Base-by-base conservation (phyloP, 148 eudicot genomes). In the Salicornia ramosissima region DNA sequence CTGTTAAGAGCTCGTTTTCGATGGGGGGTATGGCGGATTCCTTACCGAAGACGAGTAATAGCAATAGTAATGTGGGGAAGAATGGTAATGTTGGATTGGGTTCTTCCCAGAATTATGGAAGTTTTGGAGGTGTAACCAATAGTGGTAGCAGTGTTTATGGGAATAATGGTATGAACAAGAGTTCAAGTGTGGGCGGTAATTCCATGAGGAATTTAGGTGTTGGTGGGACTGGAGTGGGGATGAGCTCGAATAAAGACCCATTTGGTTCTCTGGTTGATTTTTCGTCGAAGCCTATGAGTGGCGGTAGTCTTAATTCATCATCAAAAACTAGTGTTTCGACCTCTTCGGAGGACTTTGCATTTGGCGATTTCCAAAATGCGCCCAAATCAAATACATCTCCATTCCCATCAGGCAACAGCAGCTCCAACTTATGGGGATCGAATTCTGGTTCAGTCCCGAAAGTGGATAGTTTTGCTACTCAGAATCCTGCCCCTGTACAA, bases 231-330 rank as follows among this genome's bases (percentile, higher is more conserved):
- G 86, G 86, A 64, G 78, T 71, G 28, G 87, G 89, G 30, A 65
- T 77, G 82, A 72, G 67, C 53, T 67, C 77, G 13, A 84, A 75
- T 49, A 84, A 85, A 76, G 96, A 90, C 52, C 95, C 94, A 1
- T 90, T 93, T 80, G 90, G 86, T 45, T 82, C 90, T 30, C 81
- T 92, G 78, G 73, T 80, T 64, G 85, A 79, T 85, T 84, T 92
- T 69, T 77, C 86, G 4, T 71, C 91, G 1, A 86, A 90, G 79
- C 82, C 85, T 18, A 70, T 74, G 56, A 78, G 78, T 15, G 45
- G 67, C 40, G 74, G 34, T 53, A 69, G 78, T 67, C 71, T 82
- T 75, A 86, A 74, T 45, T 71, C 84, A 9, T 71, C 72, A 52
- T 65, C 60, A 18, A 88, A 88, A 65, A 67, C 28, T 69, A 68